Evolutionary conservation across 2,329 filamentous ascomycete species (phyloP), one percentile per base, ranked within the genome.

Genomic region (Colletotrichum gigasporum): DNA sequence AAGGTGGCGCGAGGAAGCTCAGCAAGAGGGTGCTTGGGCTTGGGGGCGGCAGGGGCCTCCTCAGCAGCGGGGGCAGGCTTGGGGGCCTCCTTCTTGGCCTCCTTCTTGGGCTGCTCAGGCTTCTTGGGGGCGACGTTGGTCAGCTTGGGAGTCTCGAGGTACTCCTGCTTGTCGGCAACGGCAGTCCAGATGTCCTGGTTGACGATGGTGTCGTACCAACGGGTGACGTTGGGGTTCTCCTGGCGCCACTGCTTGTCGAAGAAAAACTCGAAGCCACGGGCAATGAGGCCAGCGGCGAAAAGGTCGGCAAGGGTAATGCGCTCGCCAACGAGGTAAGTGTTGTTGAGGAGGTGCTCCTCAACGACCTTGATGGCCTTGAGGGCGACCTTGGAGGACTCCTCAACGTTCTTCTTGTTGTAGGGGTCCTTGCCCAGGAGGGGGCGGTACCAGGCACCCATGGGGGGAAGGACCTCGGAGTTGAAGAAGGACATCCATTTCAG

Each of bases 371-470:
- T 74, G 71, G 85, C 88, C 85, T 90, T 91, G 72, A 87, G 80
- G 65, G 91, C 82, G 68, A 79, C 83, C 85, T 93, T 92, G 77
- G 88, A 83, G 71, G 87, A 82, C 26, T 97, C 93, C 59, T 98
- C 95, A 67, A 96, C 91, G 75, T 82, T 85, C 92, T 97, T 97
- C 93, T 98, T 99, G 91, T 97, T 98, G 90, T 98, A 99, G 71
- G 90, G 84, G 73, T 88, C 87, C 74, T 85, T 83, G 78, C 96
- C 96, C 72, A 93, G 79, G 71, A 98, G 90, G 72, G 96, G 96
- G 71, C 87, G 87, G 89, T 92, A 96, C 93, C 93, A 97, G 78
- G 80, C 85, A 82, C 85, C 90, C 71, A 98, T 82, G 70, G 82
- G 79, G 69, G 87, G 79, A 71, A 97, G 86, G 75, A 97, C 79